Evolutionary conservation across 2,329 filamentous ascomycete species (phyloP), one percentile per base, ranked within the genome.

Genomic region (Aureobasidium sp.): DNA sequence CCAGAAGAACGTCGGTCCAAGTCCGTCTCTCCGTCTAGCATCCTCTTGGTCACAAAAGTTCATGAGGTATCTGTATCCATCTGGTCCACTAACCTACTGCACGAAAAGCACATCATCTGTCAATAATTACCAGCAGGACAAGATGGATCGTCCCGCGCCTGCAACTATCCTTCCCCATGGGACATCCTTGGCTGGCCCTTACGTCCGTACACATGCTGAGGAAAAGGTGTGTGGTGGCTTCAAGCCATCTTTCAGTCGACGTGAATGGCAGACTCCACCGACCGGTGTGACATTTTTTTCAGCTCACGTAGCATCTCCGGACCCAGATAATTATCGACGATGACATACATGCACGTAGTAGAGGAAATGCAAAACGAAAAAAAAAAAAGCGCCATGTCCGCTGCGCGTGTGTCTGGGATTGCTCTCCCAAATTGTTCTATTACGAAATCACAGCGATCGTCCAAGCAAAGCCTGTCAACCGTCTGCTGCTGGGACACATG

Each of bases 401-500:
- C n/a, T n/a, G n/a, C n/a, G n/a, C n/a, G n/a, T n/a, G n/a, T n/a
- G n/a, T n/a, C n/a, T n/a, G n/a, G n/a, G n/a, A n/a, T n/a, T n/a
- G n/a, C n/a, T n/a, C n/a, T n/a, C n/a, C n/a, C n/a, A n/a, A n/a
- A n/a, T n/a, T n/a, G n/a, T n/a, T n/a, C n/a, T n/a, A n/a, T n/a
- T n/a, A n/a, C n/a, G n/a, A n/a, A n/a, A n/a, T n/a, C n/a, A n/a
- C n/a, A n/a, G n/a, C n/a, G n/a, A n/a, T n/a, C 27, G 27, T 12
- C 12, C 27, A 29, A 29, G 27, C 27, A 29, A 29, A 29, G 27
- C 27, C 27, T 8, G 7, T 29, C 7, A 8, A 29, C 39, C 39
- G 39, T 42, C n/a, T 42, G 24, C n/a, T 41, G n/a, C 27, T 41
- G 14, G n/a, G 39, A 41, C 39, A 42, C 3, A 42, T 42, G 39